Conservation (phyloP, 768 basidiomycete species). For the Mycena rosella region DNA sequence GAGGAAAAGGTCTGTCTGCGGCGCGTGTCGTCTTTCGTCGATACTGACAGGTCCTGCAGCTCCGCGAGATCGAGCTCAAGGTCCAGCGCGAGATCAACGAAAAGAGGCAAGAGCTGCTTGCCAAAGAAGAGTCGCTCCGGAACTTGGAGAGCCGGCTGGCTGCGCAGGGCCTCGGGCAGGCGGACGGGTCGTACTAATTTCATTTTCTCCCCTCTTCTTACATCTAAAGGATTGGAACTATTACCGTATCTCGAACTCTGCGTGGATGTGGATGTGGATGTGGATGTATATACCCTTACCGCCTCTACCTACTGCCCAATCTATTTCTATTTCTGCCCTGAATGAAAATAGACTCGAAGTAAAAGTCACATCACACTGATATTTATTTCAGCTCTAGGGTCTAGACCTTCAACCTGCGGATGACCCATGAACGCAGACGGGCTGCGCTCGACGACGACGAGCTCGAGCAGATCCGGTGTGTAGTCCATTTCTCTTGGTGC, state of each 20-base stretch:
- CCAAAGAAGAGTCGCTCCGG: constrained; percentile 86
- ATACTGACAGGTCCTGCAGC: constrained; percentile 47
- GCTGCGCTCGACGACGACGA: constrained; percentile 74
- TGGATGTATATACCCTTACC: constrained; percentile 36
- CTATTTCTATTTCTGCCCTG: too few relatives aligned
- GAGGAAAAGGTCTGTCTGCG: constrained; percentile 75
- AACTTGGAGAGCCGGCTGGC: constrained; percentile 73
- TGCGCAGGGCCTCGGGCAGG: constrained; percentile 53
- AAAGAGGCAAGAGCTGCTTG: constrained; percentile 87
- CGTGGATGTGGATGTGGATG: constrained; percentile 19
- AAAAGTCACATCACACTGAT: not conserved
- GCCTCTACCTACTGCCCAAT: constrained; percentile 21
- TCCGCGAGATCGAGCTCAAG: constrained; percentile 89
- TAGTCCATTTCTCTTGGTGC: not conserved
- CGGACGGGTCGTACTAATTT: constrained; percentile 31
- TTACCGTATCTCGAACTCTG: constrained; percentile 16
- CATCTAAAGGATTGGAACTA: constrained; percentile 22
- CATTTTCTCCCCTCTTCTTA: too few relatives aligned
- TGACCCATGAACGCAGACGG: constrained; percentile 35
- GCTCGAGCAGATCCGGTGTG: constrained; percentile 74
- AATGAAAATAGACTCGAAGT: too few relatives aligned
- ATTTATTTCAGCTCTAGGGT: not conserved
- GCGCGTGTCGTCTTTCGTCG: constrained; percentile 12
- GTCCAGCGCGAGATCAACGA: constrained; percentile 91
- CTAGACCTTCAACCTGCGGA: not conserved